Evolutionary conservation across 176 grass and related monocot genomes (phyloP), one percentile per base, ranked within the genome.

Genomic region (Carex pumila): DNA sequence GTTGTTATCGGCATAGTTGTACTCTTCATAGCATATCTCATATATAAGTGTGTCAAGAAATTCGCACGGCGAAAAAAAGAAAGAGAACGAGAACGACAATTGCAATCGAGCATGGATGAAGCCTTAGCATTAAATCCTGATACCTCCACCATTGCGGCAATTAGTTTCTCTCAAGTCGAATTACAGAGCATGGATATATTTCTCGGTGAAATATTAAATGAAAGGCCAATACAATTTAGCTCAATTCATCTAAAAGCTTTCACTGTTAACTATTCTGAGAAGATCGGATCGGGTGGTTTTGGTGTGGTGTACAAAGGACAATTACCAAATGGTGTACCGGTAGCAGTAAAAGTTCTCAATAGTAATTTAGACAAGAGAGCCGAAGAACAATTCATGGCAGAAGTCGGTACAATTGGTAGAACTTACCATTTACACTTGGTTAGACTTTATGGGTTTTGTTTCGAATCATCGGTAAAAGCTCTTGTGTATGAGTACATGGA

Each of bases 381-480:
- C 8, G 83, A 90, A 77, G 88, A 90, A 73, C 88, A 90, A 78
- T 90, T 92, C 85, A 92, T 92, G 90, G 93, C 90, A 39, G 90
- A 95, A 85, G 87, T 95, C 11, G 88, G 69, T 13, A 92, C 93
- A 30, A 67, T 85, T 9, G 90, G 86, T 9, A 79, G 88, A 43
- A 95, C 93, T 4, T 89, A 92, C 87, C 93, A 90, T 76, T 85
- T 95, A 49, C 89, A 95, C 80, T 89, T 95, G 43, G 87, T 95
- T 2, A 86, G 88, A 65, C 93, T 95, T 39, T 89, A 95, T 11
- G 87, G 93, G 18, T 92, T 95, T 85, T 95, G 93, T 84, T 92
- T 92, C 22, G 90, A 91, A 52, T 43, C 66, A 0, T 7, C 47
- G 0, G n/a, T 72, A 17, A 92, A 89, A 84, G 90, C 93, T 45